Conservation (phyloP, 2,329 filamentous ascomycete species). For the Herpotrichia juniperi region DNA sequence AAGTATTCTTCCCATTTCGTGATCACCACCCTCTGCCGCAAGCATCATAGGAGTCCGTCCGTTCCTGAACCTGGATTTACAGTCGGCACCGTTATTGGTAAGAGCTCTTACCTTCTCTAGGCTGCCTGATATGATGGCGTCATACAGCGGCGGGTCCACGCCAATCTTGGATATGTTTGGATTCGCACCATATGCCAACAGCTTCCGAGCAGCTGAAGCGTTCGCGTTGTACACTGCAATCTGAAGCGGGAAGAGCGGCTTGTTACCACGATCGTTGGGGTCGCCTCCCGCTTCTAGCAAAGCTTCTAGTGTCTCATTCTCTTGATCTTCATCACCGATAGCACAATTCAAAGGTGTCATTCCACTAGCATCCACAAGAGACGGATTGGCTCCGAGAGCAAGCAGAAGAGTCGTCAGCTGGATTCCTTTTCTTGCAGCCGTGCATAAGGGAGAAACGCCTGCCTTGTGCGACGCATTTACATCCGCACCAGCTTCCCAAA, state of each 20-base stretch:
- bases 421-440: background rate
- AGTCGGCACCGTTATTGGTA: background rate
- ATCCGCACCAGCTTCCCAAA: background rate
- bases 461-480: background rate
- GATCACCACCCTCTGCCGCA: background rate
- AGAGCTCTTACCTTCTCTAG: background rate
- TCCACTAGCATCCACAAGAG: background rate
- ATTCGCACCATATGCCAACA: background rate
- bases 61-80: background rate
- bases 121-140: background rate
- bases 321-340: background rate
- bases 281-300: background rate
- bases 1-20: slow-evolving; percentile 1
- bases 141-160: background rate
- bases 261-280: background rate
- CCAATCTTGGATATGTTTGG: background rate
- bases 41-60: slow-evolving; percentile 1
- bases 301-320: background rate
- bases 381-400: background rate
- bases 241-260: background rate
- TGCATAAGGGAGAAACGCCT: background rate
- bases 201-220: background rate
- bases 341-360: background rate
- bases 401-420: background rate
- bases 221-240: background rate